Conservation (phyloP, 169 alveolate genomes). For the Plasmodium inui region DNA sequence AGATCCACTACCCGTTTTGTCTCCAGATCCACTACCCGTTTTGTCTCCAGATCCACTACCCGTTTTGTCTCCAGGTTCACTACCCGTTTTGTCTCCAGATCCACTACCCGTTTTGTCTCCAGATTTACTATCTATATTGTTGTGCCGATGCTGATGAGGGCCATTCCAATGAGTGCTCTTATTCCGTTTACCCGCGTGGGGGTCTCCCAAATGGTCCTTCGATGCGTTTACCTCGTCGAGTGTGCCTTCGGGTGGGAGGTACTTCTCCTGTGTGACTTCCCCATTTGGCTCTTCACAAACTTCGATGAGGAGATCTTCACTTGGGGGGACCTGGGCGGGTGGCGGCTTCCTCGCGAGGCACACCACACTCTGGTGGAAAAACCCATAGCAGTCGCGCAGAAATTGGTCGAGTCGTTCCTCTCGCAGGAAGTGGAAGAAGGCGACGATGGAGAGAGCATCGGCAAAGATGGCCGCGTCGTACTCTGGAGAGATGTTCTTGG, state of each 20-base stretch:
- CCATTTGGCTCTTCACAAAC: neutral
- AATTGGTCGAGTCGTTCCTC: neutral
- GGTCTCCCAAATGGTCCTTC: neutral
- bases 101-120: no score
- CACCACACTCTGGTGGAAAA: neutral
- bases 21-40: no score
- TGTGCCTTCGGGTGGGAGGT: neutral
- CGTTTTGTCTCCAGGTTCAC: no score
- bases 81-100: no score
- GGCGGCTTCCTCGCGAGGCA: neutral
- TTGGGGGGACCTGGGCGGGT: neutral
- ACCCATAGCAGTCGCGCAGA: neutral
- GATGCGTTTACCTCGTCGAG: neutral
- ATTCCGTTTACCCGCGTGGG: neutral
- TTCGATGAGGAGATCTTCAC: neutral
- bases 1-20: no score
- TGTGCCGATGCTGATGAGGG: neutral
- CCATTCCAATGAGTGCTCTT: neutral
- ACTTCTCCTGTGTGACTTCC: neutral
- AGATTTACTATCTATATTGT: no score
- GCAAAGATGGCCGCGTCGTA: neutral
- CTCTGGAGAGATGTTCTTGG: neutral
- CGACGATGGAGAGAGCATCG: neutral
- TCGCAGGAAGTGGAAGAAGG: conserved; percentile 42
- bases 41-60: no score